Percentiles rank a stretch among this genome's conserved stretches.
phyloP scores from a whole-genome alignment of 75 land plant genomes.

The Pinus taeda region DNA sequence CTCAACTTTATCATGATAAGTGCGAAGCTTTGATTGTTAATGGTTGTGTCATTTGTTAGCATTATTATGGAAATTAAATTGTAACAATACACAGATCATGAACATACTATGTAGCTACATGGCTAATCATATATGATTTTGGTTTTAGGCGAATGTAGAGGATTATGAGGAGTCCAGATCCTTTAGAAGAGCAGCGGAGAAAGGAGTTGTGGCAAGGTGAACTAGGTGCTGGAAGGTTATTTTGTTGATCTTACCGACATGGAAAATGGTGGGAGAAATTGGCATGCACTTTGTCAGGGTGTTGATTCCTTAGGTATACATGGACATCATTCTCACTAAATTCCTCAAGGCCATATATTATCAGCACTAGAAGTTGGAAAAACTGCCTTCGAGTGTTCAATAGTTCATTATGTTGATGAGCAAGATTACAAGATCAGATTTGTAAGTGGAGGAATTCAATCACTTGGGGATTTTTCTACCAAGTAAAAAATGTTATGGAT shows the following conservation, averaged over 20 bases:
- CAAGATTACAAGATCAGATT: too few relatives aligned
- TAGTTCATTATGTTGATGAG: too few relatives aligned
- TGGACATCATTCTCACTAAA: conserved; percentile 5
- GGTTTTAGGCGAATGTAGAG: conserved; percentile 3
- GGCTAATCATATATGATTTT: not conserved
- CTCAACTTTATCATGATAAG: conserved; percentile 91
- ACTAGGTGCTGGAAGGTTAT: conserved; percentile 56
- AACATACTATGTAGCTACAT: not conserved
- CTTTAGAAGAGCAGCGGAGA: conserved; percentile 48
- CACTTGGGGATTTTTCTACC: too few relatives aligned
- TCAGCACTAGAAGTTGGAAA: too few relatives aligned
- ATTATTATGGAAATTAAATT: not conserved
- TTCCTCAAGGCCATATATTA: conserved; percentile 27
- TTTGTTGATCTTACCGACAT: conserved; percentile 25
- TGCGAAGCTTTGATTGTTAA: not conserved
- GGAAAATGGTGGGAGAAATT: too few relatives aligned
- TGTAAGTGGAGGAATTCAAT: too few relatives aligned
- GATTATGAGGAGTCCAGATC: conserved; percentile 92
- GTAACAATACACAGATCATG: not conserved
- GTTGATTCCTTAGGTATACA: conserved; percentile 8
- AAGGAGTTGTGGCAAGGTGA: conserved; percentile 37
- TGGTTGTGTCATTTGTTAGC: not conserved
- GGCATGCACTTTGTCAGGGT: not conserved
- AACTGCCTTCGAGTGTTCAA: too few relatives aligned
- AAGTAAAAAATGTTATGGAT: conserved; percentile 21